These are phyloP conservation scores for Hyphopichia burtonii DNA, from an alignment of 1,139 yeast genomes.

Conservation along the genomic window DNA sequence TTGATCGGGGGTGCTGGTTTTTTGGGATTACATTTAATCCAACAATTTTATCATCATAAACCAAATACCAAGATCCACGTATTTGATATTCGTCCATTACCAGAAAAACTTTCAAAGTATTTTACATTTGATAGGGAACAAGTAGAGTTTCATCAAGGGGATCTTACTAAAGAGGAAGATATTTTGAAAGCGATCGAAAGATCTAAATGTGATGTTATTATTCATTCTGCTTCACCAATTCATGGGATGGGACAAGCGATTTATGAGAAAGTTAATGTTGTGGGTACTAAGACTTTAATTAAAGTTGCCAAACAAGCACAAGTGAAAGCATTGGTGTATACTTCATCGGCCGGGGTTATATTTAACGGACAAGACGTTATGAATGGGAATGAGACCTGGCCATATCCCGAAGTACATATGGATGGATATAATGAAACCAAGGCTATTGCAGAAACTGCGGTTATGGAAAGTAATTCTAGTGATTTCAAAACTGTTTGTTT, in stretches of 20 bases:
- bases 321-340: conserved; percentile 78
- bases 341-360: conserved; percentile 96
- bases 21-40: conserved; percentile 85
- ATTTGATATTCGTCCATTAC: conserved; percentile 87
- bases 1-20: conserved; percentile 95
- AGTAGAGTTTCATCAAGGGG: conserved; percentile 74
- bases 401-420: conserved; percentile 89
- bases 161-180: conserved; percentile 72
- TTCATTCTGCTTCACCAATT: conserved; percentile 95
- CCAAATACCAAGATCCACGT: conserved; percentile 81
- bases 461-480: conserved; percentile 66
- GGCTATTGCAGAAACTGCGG: conserved; percentile 85
- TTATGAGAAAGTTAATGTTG: conserved; percentile 86
- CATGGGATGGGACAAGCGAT: conserved; percentile 81
- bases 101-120: conserved; percentile 64
- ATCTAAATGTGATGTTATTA: conserved; percentile 72
- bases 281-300: conserved; percentile 79
- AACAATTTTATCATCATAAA: conserved; percentile 67
- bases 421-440: conserved; percentile 96
- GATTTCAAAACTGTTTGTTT: conserved; percentile 75
- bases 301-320: conserved; percentile 55
- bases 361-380: conserved; percentile 89
- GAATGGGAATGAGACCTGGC: conserved; percentile 93
- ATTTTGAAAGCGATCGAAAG: conserved; percentile 60
- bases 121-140: conserved; percentile 67